phyloP scores from a whole-genome alignment of 805 yeast genomes.

The Citeromyces matritensis region DNA sequence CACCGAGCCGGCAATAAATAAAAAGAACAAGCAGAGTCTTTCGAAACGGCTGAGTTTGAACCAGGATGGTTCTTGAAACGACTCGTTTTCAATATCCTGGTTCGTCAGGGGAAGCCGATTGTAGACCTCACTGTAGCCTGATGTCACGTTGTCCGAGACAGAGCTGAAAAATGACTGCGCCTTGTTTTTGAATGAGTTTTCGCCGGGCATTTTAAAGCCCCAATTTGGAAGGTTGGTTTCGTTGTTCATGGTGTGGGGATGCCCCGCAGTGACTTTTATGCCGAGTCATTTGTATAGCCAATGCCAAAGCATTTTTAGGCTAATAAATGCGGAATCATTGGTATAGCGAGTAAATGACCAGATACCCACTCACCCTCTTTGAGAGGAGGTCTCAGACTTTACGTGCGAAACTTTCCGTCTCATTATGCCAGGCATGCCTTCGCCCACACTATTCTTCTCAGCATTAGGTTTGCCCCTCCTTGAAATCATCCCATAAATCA shows the following conservation, averaged over 20 bases:
- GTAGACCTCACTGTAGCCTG: slow-evolving; percentile 37
- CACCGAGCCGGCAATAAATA: slow-evolving; percentile 59
- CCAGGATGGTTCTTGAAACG: slow-evolving; percentile 26
- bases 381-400: too few species aligned
- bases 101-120: slow-evolving; percentile 50
- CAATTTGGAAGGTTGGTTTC: too few species aligned
- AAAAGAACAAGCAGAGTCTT: slow-evolving; percentile 56
- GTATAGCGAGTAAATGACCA: too few species aligned
- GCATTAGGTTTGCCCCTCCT: too few species aligned
- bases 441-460: too few species aligned
- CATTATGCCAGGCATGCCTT: too few species aligned
- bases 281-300: slow-evolving; percentile 3
- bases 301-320: too few species aligned
- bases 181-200: slow-evolving; percentile 5
- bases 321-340: too few species aligned
- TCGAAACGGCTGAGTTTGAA: slow-evolving; percentile 54
- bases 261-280: slow-evolving; percentile 8
- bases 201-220: slow-evolving; percentile 2
- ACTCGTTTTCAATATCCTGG: slow-evolving; percentile 13
- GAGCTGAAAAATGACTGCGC: slow-evolving; percentile 8
- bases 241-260: slow-evolving; percentile 13
- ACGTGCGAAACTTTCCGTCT: too few species aligned
- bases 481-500: too few species aligned
- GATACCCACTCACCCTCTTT: too few species aligned
- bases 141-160: slow-evolving; percentile 9